Evolutionary conservation across 371 early-diverging fungal species (phyloP).

Genomic region (Mucor velutinosus): DNA sequence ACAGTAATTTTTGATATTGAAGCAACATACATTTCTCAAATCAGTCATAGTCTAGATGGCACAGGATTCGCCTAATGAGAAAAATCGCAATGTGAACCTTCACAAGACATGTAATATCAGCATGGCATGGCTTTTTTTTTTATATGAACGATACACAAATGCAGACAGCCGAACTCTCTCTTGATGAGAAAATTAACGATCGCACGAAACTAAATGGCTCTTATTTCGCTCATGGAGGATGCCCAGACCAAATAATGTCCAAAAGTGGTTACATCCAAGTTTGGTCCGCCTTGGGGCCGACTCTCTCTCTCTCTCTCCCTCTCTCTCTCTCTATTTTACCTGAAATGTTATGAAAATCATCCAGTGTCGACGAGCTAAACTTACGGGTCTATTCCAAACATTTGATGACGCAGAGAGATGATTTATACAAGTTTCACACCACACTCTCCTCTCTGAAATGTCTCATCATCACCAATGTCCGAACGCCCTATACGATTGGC

Average conservation of each 20-base stretch:
- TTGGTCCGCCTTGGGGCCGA: neutral
- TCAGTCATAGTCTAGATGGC: neutral
- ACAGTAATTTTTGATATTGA: neutral
- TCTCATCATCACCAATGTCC: neutral
- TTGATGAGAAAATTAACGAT: neutral
- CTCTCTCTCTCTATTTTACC: no score
- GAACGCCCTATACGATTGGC: neutral
- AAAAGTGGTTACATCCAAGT: neutral
- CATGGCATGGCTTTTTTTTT: neutral
- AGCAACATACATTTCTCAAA: neutral
- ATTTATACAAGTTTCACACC: neutral
- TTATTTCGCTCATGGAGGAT: neutral
- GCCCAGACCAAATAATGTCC: neutral
- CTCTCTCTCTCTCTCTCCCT: neutral
- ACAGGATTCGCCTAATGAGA: neutral
- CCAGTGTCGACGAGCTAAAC: neutral
- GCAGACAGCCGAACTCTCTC: neutral
- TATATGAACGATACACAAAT: neutral
- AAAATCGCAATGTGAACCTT: neutral
- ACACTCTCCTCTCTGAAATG: neutral
- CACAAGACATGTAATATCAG: neutral
- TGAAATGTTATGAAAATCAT: neutral
- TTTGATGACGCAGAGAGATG: neutral
- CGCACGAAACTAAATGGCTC: neutral
- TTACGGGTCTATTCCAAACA: neutral